Evolutionary conservation across 2,329 filamentous ascomycete genomes (phyloP).

Genomic region (Penicillium sp.): DNA sequence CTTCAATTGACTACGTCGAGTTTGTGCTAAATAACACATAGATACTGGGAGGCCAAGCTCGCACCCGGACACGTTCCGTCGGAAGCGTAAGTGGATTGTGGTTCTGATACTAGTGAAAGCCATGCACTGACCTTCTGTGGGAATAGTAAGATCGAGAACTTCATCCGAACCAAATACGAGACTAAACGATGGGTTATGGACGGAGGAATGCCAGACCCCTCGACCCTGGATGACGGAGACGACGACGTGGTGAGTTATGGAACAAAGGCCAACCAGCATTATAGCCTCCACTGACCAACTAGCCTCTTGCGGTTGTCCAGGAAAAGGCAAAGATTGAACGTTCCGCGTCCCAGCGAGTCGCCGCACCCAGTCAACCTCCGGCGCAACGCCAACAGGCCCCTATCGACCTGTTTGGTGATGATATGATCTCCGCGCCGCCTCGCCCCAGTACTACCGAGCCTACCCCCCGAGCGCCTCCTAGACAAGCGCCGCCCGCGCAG

Average conservation of each 20-base stretch:
- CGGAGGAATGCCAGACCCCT: slow-evolving; percentile 88
- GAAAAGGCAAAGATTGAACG: slow-evolving; percentile 69
- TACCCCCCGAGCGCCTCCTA: slow-evolving; percentile 65
- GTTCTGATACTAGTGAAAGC: not conserved
- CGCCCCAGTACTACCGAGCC: slow-evolving; percentile 74
- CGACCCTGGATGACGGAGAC: slow-evolving; percentile 82
- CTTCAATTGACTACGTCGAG: slow-evolving; percentile 3
- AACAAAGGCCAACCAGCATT: not conserved
- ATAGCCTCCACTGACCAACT: slow-evolving; percentile 21
- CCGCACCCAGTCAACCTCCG: slow-evolving; percentile 48
- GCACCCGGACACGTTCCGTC: slow-evolving; percentile 88
- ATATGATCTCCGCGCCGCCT: slow-evolving; percentile 60
- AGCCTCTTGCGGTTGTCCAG: slow-evolving; percentile 68
- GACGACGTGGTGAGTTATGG: slow-evolving; percentile 70
- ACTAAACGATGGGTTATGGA: slow-evolving; percentile 99
- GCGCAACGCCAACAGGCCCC: slow-evolving; percentile 50
- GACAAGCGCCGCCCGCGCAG: slow-evolving; percentile 58
- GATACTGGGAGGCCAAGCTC: slow-evolving; percentile 93
- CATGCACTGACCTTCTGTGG: slow-evolving; percentile 12
- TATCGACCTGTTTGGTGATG: slow-evolving; percentile 81
- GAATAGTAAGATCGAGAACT: slow-evolving; percentile 91
- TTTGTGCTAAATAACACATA: slow-evolving; percentile 29
- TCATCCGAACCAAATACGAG: slow-evolving; percentile 98
- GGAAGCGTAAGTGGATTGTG: slow-evolving; percentile 62
- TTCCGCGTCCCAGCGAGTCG: slow-evolving; percentile 56